These are phyloP conservation scores for Nakazawaea ernobii DNA, from an alignment of 805 yeast genomes.

Conservation along the genomic window DNA sequence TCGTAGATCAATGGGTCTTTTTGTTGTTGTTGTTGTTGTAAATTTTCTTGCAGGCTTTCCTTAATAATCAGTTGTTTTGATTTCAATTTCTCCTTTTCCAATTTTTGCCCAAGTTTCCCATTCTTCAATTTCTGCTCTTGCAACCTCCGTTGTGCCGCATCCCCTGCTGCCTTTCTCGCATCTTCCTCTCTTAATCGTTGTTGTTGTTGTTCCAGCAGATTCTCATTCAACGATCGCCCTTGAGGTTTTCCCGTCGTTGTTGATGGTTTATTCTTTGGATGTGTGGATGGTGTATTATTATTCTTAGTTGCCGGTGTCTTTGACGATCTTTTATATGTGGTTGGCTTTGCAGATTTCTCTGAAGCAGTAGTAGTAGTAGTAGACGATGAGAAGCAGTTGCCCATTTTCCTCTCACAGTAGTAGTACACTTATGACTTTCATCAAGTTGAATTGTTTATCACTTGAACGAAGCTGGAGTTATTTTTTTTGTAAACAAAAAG, in stretches of 20 bases:
- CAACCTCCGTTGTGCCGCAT: slow-evolving; percentile 7
- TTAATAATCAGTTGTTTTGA: slow-evolving; percentile 3
- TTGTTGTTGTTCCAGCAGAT: not conserved
- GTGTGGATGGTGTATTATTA: not conserved
- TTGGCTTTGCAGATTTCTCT: not conserved
- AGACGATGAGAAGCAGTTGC: not conserved
- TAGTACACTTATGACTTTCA: too few relatives aligned
- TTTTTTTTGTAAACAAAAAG: too few relatives aligned
- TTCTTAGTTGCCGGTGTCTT: not conserved
- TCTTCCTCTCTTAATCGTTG: not conserved
- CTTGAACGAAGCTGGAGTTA: too few relatives aligned
- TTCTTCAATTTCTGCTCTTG: slow-evolving; percentile 1
- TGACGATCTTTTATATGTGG: not conserved
- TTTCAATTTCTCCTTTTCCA: slow-evolving; percentile 1
- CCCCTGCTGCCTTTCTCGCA: slow-evolving; percentile 8
- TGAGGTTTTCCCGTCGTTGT: not conserved
- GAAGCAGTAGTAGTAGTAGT: not conserved
- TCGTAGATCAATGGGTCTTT: not conserved
- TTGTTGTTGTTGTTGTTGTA: too few relatives aligned
- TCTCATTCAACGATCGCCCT: not conserved
- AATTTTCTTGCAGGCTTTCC: not conserved
- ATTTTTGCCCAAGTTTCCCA: slow-evolving; percentile 10
- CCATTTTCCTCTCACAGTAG: too few relatives aligned
- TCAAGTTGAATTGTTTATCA: too few relatives aligned
- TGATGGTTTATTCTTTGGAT: not conserved